phyloP scores from a whole-genome alignment of 305 asterid species.

The Petunia hybrid region DNA sequence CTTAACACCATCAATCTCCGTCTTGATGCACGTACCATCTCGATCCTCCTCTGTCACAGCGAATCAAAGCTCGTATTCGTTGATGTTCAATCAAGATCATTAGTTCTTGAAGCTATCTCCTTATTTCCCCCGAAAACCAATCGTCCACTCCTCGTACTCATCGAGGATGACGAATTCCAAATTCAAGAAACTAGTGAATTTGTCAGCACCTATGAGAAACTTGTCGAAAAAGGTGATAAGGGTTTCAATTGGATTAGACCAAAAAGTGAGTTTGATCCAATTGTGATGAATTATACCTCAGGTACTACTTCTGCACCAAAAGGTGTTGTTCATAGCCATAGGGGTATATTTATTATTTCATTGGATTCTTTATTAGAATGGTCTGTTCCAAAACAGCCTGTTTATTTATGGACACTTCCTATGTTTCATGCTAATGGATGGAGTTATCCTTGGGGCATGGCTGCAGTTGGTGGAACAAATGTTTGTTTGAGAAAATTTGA shows the following conservation, averaged over 20 bases:
- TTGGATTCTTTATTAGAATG: slow-evolving; percentile 67
- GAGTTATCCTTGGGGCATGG: slow-evolving; percentile 95
- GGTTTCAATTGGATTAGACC: slow-evolving; percentile 71
- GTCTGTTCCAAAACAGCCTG: slow-evolving; percentile 73
- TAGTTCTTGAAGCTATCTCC: slow-evolving; percentile 64
- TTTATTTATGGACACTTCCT: slow-evolving; percentile 89
- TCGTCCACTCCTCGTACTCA: slow-evolving; percentile 58
- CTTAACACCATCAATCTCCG: slow-evolving; percentile 76
- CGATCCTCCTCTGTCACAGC: slow-evolving; percentile 71
- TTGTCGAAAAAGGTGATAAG: slow-evolving; percentile 57
- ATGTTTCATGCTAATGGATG: slow-evolving; percentile 96
- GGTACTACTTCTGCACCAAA: slow-evolving; percentile 93
- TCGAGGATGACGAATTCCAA: slow-evolving; percentile 44
- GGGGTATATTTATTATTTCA: slow-evolving; percentile 61
- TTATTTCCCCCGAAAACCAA: slow-evolving; percentile 46
- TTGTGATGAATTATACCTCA: slow-evolving; percentile 78
- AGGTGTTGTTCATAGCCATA: slow-evolving; percentile 84
- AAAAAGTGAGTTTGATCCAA: slow-evolving; percentile 66
- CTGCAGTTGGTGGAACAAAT: slow-evolving; percentile 76
- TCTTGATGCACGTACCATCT: slow-evolving; percentile 72
- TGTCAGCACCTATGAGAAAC: slow-evolving; percentile 46
- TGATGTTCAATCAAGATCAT: slow-evolving; percentile 60
- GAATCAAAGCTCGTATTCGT: slow-evolving; percentile 75
- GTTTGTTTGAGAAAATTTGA: slow-evolving; percentile 79
- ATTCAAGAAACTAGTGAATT: slow-evolving; percentile 27